Evolutionary conservation across 768 basidiomycete species (phyloP), one percentile per base, ranked within the genome.

Genomic region (Suillus decipiens): DNA sequence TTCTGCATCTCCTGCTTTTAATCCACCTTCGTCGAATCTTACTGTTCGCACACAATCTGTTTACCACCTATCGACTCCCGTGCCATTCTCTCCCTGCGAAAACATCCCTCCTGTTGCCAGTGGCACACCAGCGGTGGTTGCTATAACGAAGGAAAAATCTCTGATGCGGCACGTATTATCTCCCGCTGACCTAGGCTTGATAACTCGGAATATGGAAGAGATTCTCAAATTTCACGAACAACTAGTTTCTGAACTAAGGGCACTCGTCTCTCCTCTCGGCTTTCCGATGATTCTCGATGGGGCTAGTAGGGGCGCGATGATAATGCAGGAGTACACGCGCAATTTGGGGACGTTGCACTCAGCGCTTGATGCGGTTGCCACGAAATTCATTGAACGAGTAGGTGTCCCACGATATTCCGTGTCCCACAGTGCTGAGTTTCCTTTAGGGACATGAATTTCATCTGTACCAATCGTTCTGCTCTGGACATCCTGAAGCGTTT

Each of bases 381-480:
- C 82, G 9, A 83, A 85, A 59, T 89, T 89, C 71, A 78, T 84
- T 11, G 79, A 82, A 42, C 82, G 87, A 75, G 89, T 88, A 67
- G 36, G 75, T 62, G 6, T 10, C 42, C 45, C 28, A 4, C 28
- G 54, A 61, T 19, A 59, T n/a, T 63, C 5, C 56, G 28, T 22
- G 8, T 10, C 24, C 59, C 31, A 39, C 41, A 45, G 36, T 60
- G 64, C 39, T 69, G 14, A 43, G 10, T 61, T 59, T 65, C 63
- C 42, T 31, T 37, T 67, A 96, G 94, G 89, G 88, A 31, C 79
- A 87, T 17, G 78, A 81, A 42, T 96, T 96, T 67, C 81, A 84
- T 62, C 81, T 86, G 1, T 99, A 99, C 77, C 86, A 95, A 72
- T 76, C 82, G 14, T 98, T 95, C 70, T 99, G 96, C 71, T 86